phyloP scores from a whole-genome alignment of 2,329 filamentous ascomycete genomes.

The Phoma sp. region DNA sequence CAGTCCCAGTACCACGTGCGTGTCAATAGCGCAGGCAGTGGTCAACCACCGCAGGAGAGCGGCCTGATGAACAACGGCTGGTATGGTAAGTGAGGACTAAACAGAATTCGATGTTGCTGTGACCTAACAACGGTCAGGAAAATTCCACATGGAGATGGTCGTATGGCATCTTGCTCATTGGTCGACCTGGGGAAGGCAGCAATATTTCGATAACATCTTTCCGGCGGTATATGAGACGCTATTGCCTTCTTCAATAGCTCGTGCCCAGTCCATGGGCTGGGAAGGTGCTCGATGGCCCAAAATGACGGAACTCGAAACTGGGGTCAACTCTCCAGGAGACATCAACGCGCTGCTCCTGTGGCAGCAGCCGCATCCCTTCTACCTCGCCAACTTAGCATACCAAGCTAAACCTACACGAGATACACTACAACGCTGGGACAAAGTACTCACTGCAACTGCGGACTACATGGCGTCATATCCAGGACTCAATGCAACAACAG shows the following conservation, averaged over 20 bases:
- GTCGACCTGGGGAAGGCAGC: constrained; percentile 55
- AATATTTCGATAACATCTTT: constrained; percentile 53
- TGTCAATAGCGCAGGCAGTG: constrained; percentile 58
- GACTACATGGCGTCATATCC: constrained; percentile 66
- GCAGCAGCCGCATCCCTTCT: constrained; percentile 66
- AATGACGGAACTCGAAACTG: constrained; percentile 61
- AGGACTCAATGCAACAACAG: constrained; percentile 58
- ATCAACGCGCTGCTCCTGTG: constrained; percentile 67
- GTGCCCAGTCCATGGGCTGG: constrained; percentile 47
- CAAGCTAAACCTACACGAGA: constrained; percentile 50
- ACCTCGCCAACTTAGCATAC: constrained; percentile 64
- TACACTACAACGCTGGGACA: constrained; percentile 60
- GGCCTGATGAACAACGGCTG: constrained; percentile 61
- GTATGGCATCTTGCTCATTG: constrained; percentile 61
- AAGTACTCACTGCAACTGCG: constrained; percentile 58
- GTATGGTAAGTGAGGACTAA: constrained; percentile 53
- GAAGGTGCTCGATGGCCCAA: constrained; percentile 57
- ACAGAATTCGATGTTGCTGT: neutral
- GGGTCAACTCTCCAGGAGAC: constrained; percentile 62
- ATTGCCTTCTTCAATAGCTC: constrained; percentile 42
- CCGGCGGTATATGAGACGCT: constrained; percentile 56
- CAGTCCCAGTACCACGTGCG: constrained; percentile 60
- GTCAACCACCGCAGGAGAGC: constrained; percentile 55
- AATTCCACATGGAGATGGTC: constrained; percentile 62
- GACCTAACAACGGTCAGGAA: constrained; percentile 31